Evolutionary conservation across 768 basidiomycete genomes (phyloP), one percentile per base, ranked within the genome.

Genomic region (Cyclocybe aegerita): DNA sequence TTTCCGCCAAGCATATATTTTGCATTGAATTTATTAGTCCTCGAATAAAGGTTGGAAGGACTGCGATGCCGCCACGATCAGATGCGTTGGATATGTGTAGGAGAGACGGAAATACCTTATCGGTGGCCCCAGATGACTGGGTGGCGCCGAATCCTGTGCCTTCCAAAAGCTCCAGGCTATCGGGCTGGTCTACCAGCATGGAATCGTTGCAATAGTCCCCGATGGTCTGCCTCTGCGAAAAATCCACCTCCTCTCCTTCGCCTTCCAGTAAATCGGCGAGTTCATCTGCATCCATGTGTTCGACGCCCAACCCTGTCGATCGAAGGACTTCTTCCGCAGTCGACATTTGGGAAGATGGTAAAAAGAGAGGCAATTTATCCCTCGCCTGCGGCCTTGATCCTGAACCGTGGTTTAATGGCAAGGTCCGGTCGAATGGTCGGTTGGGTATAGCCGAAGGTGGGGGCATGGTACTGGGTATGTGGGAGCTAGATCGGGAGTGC

Each of bases 281-380:
- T 61, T 89, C 86, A 16, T 81, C 76, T 4, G 66, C 73, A 50
- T 75, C 70, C 87, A 90, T 88, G 52, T 75, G 61, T 58, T 88
- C 86, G 16, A 85, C 71, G 2, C 84, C 86, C 29, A 91, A 68
- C 4, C 88, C 88, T 1, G 84, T 82, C 23, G 73, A 75, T 34
- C 74, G 74, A 39, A 90, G 71, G 4, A 74, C 71, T 44, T 75
- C 78, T 56, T 75, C 78, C 30, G 73, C 75, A 29, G 71, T 72
- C 3, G 87, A 85, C 34, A 86, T 72, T 60, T 85, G 85, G n/a
- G 84, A 79, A 6, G 75, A 73, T 17, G 81, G 70, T 49, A 73
- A 58, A 63, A 83, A 70, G 60, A 81, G 62, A 48, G 80, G 72
- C 47, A 72, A 71, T 37, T 55, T 52, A 39, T 36, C 42, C 29